Base-by-base conservation (phyloP, 1,284 basidiomycete species). In the Sanghuangporus weigelae region DNA sequence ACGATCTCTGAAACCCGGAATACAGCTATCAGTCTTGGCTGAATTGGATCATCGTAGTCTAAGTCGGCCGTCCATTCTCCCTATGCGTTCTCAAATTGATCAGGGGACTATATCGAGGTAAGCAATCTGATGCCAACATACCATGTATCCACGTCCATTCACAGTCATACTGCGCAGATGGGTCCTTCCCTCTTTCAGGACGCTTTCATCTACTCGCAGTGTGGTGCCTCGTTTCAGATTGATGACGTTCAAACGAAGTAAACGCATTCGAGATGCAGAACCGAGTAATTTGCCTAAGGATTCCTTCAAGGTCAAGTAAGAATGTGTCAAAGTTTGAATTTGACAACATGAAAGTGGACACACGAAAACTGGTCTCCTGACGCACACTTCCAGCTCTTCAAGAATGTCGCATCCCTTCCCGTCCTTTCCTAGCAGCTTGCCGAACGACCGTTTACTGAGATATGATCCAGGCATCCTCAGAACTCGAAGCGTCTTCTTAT, bases 321-420 rank as follows among this genome's bases (percentile, higher is more conserved):
- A 16, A 54, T 16, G 14, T 2, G 16, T 14, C 11, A 6, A 2
- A 19, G 19, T 54, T 3, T 51, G 49, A 26, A 31, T 31, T n/a
- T n/a, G 23, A 23, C 40, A 16, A 46, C 5, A 16, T n/a, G n/a
- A 19, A 46, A 16, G 6, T 12, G 12, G 8, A 59, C 62, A 21
- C 38, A 63, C 62, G 8, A 59, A 54, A 46, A 21, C n/a, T 10
- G 36, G 14, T 21, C 36, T 44, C 19, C 62, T 40, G 8, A 53
- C 57, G 26, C 49, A 59, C 16, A 53, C 23, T 5, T 53, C 48
- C 36, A 63, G 10, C 19, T 54, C 62, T 38, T 63, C 57, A 1
- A 63, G 57, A 6, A 8, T 42, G 11, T 35, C 21, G 46, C 48
- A 63, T 3, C 50, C 35, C n/a, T n/a, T 31, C 7, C 31, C 53